phyloP scores from a whole-genome alignment of 169 alveolate species.

The Babesia ovis region DNA sequence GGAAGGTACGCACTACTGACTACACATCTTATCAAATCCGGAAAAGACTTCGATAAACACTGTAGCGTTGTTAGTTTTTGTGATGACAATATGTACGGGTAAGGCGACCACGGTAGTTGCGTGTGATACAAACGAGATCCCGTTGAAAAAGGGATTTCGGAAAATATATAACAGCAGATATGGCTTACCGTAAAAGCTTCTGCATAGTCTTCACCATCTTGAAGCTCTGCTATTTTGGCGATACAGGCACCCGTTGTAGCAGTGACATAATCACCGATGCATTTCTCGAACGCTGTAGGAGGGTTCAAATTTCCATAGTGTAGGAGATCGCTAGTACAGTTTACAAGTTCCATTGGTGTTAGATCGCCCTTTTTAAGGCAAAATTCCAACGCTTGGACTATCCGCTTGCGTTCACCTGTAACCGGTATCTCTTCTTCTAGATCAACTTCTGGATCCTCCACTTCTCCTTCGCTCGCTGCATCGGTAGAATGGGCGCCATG shows the following conservation, averaged over 20 bases:
- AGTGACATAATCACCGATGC: conserved; percentile 49
- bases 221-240: neutral
- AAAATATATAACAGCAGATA: too few relatives aligned
- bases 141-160: too few relatives aligned
- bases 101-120: neutral
- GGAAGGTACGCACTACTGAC: conserved; percentile 35
- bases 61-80: neutral
- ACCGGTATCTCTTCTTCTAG: neutral
- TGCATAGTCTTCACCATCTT: neutral
- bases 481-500: too few relatives aligned
- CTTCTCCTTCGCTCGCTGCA: neutral
- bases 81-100: conserved; percentile 1
- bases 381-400: conserved; percentile 34
- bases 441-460: conserved; percentile 1
- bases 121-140: neutral
- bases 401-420: neutral
- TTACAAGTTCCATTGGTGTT: conserved; percentile 35
- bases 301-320: conserved; percentile 20
- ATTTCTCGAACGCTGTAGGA: conserved; percentile 25
- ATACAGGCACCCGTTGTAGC: conserved; percentile 24
- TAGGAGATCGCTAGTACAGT: conserved; percentile 29
- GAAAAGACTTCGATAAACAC: conserved; percentile 53
- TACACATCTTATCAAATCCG: conserved; percentile 32
- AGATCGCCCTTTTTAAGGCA: conserved; percentile 53
- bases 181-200: conserved; percentile 12